Conservation (phyloP, 2,329 filamentous ascomycete species). For the Colletotrichum limetticola region DNA sequence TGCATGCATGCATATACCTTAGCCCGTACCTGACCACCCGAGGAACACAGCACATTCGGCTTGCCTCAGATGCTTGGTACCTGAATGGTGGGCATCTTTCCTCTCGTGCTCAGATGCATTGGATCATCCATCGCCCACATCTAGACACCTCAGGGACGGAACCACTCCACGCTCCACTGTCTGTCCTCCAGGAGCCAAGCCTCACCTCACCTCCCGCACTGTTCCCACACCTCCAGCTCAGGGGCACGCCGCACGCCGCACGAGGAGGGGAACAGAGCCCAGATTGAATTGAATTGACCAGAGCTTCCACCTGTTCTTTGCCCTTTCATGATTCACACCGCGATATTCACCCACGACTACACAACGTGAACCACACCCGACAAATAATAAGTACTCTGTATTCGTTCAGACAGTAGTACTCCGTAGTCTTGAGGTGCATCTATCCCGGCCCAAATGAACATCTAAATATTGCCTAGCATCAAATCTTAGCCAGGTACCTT, state of each 20-base stretch:
- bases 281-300: not conserved
- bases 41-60: not conserved
- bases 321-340: not conserved
- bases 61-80: conserved; percentile 16
- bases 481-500: not conserved
- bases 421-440: not conserved
- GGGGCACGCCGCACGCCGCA: not conserved
- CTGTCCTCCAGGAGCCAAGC: not conserved
- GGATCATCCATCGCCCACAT: conserved; percentile 1
- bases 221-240: not conserved
- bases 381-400: not conserved
- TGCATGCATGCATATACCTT: conserved; percentile 23
- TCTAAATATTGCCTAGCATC: not conserved
- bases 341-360: not conserved
- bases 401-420: not conserved
- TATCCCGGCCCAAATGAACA: not conserved
- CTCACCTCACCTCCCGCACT: not conserved
- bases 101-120: not conserved
- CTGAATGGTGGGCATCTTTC: conserved; percentile 32
- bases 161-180: not conserved
- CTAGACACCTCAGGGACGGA: conserved; percentile 6
- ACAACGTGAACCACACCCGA: not conserved
- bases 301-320: not conserved
- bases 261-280: not conserved
- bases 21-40: not conserved